Evolutionary conservation across 306 rosid species (phyloP), one percentile per base, ranked within the genome.

Genomic region (Castanea crenata): DNA sequence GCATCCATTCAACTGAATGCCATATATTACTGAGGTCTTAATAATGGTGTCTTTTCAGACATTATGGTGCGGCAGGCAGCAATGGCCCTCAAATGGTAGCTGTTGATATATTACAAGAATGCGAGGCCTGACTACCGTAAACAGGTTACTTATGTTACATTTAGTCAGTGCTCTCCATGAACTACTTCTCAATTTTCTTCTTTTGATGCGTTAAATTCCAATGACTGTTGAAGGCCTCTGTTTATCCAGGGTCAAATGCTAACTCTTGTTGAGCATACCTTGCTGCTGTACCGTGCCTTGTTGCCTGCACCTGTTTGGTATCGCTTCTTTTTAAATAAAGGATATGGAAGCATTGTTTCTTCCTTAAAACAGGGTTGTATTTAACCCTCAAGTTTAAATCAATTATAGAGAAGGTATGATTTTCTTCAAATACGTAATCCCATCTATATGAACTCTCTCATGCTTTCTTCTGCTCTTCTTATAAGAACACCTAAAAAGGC

Each of bases 281-380:
- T 95, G 68, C 87, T 95, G 74, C 86, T 95, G 74, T 95, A 95
- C 89, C 98, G 98, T 74, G 97, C 99, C 76, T 85, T 95, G 80
- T 79, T 95, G 90, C 99, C 99, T 38, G 86, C 98, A 21, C 94
- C 99, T 10, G 96, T 95, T 68, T 95, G 99, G 99, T 95, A 95
- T 74, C 96, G 95, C 18, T 95, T 95, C 91, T 95, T 95, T 81
- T 86, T 95, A 85, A 95, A 95, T 90, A 95, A 95, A 81, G 99
- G 91, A 87, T 93, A 95, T 56, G 99, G 99, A 70, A 95, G 97
- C 78, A 85, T 95, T 78, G 93, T 95, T 84, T 95, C 99, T 1
- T 95, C 99, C 52, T 76, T 95, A 68, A 91, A 88, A 95, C 99
- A 1, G 98, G 98, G 67, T 84, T 95, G 79, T 95, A 95, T 89